These are phyloP conservation scores for Lithospermum erythrorhizon DNA, from an alignment of 257 asterid genomes.

Conservation along the genomic window DNA sequence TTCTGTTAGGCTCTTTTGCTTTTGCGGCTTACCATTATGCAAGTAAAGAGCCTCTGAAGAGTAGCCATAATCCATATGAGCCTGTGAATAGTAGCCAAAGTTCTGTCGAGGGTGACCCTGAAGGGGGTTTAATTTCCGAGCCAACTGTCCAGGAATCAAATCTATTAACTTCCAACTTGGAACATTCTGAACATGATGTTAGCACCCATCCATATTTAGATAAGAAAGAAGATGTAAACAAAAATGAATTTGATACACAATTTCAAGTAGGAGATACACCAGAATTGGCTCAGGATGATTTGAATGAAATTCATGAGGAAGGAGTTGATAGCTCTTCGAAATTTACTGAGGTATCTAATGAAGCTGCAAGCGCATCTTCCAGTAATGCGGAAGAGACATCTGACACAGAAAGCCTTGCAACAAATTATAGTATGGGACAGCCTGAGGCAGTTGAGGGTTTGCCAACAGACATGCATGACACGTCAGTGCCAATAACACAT, in stretches of 20 bases:
- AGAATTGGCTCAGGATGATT: conserved; percentile 22
- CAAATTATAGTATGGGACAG: conserved; percentile 30
- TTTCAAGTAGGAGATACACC: conserved; percentile 30
- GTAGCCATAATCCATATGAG: conserved; percentile 14
- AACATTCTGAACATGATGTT: no score
- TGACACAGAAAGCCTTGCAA: conserved; percentile 17
- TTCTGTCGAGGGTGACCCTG: conserved; percentile 24
- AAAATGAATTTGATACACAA: conserved; percentile 27
- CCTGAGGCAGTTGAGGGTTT: conserved; percentile 27
- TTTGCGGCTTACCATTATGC: conserved; percentile 65
- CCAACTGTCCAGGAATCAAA: conserved; percentile 25
- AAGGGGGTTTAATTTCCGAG: conserved; percentile 14
- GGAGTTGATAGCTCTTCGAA: conserved; percentile 26
- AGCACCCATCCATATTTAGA: no score
- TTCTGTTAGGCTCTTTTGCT: conserved; percentile 54
- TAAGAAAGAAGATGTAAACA: conserved; percentile 31
- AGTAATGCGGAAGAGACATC: conserved; percentile 22
- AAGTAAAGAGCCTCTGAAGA: conserved; percentile 23
- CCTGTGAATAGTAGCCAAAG: conserved; percentile 19
- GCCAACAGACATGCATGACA: conserved; percentile 24
- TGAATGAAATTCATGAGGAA: conserved; percentile 21
- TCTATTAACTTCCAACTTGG: conserved; percentile 14
- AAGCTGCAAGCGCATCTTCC: conserved; percentile 16
- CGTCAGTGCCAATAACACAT: conserved; percentile 26
- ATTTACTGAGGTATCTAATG: conserved; percentile 29